phyloP scores from a whole-genome alignment of 495 filamentous ascomycete species.

The Daldinia loculata region DNA sequence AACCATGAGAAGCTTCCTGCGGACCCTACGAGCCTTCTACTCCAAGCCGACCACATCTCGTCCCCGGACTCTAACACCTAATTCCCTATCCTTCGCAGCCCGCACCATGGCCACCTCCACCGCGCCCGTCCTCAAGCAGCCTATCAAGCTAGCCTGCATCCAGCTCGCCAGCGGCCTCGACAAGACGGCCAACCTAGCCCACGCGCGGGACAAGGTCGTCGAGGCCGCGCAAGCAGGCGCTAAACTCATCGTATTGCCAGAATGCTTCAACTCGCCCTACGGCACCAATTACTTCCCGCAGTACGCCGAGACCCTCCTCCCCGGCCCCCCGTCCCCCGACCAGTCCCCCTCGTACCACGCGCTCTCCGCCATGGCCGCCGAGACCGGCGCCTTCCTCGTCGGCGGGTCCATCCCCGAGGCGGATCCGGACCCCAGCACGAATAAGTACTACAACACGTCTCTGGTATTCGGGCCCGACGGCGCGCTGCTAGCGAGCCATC shows the following conservation, averaged over 20 bases:
- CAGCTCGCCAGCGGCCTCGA: conserved; percentile 82
- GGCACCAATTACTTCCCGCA: conserved; percentile 88
- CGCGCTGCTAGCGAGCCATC: conserved; percentile 80
- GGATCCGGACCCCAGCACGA: conserved; percentile 49
- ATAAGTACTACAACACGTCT: conserved; percentile 91
- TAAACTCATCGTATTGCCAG: conserved; percentile 74
- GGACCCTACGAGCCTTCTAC: conserved; percentile 25
- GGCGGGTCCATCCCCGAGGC: conserved; percentile 94
- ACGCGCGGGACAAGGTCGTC: conserved; percentile 82
- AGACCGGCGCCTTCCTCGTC: conserved; percentile 79
- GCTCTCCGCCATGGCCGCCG: conserved; percentile 77
- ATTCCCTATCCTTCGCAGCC: conserved; percentile 26
- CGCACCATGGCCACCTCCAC: conserved; percentile 61
- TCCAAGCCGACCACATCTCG: conserved; percentile 9
- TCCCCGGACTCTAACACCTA: not conserved
- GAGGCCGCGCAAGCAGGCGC: conserved; percentile 81
- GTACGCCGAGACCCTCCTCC: conserved; percentile 88
- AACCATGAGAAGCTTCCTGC: conserved; percentile 37
- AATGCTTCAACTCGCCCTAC: conserved; percentile 99
- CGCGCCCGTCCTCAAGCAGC: conserved; percentile 68
- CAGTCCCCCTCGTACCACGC: conserved; percentile 86
- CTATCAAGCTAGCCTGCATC: conserved; percentile 82
- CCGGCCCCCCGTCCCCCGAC: conserved; percentile 73
- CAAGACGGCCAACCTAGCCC: conserved; percentile 83
- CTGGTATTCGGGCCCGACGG: conserved; percentile 83